Percentiles rank a stretch among this genome's conserved stretches.
Evolutionary conservation across 1,139 yeast species (phyloP).

Genomic region (Saccharomyces hybrid): DNA sequence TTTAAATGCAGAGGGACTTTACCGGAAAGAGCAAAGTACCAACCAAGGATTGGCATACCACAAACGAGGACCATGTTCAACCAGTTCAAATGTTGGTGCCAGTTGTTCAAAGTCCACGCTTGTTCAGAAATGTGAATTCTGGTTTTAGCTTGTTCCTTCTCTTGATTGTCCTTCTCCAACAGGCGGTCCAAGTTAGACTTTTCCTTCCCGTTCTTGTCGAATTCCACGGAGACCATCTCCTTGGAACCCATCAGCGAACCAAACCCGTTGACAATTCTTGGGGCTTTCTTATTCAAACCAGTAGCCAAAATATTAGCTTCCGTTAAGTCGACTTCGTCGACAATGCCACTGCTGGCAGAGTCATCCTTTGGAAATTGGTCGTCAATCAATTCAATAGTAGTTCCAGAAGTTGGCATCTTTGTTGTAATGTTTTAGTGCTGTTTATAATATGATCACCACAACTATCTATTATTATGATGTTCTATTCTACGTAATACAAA

Average conservation of each 20-base stretch:
- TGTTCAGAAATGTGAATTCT: constrained; percentile 78
- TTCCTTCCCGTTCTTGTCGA: constrained; percentile 49
- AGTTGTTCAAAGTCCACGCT: constrained; percentile 80
- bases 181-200: constrained; percentile 11
- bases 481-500: not conserved
- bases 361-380: not conserved
- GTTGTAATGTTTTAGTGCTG: not conserved
- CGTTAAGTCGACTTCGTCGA: constrained; percentile 50
- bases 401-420: not conserved
- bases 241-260: constrained; percentile 78
- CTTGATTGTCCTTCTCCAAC: not conserved
- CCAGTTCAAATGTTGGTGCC: constrained; percentile 92
- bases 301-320: constrained; percentile 84
- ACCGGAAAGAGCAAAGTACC: constrained; percentile 40
- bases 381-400: not conserved
- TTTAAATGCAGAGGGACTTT: constrained; percentile 51
- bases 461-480: not conserved
- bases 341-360: not conserved
- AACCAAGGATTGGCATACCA: constrained; percentile 61
- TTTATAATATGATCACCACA: not conserved
- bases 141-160: constrained; percentile 15
- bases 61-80: constrained; percentile 74
- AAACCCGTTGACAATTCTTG: constrained; percentile 68
- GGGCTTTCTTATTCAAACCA: constrained; percentile 65
- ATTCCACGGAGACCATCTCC: constrained; percentile 53